Percentiles rank a stretch among this genome's conserved stretches.
These are phyloP conservation scores for Zizania latifolia DNA, from an alignment of 176 grass and related monocot species.

Conservation along the genomic window DNA sequence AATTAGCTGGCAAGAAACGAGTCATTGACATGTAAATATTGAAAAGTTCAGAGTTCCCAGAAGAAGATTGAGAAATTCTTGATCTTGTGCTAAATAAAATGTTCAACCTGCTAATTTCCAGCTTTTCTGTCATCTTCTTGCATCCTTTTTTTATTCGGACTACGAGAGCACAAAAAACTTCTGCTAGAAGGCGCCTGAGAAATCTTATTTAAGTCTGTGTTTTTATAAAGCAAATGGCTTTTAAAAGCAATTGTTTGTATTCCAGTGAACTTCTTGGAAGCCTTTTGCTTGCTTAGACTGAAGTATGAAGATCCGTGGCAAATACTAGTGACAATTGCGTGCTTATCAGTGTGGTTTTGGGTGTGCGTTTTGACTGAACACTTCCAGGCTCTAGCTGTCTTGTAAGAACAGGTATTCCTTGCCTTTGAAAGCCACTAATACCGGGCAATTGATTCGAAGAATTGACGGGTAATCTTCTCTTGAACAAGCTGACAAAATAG, in stretches of 20 bases:
- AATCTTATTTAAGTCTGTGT: background rate
- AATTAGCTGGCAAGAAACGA: background rate
- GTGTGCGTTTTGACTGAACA: background rate
- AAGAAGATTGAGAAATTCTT: background rate
- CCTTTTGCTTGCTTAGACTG: background rate
- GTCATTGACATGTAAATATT: background rate
- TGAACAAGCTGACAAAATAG: background rate
- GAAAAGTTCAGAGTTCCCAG: background rate
- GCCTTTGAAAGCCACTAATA: background rate
- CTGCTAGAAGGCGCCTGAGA: background rate
- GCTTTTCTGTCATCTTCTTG: slow-evolving; percentile 9
- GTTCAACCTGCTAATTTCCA: background rate
- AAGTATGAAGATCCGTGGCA: background rate
- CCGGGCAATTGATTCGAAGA: background rate
- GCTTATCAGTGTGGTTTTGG: background rate
- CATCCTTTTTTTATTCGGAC: background rate
- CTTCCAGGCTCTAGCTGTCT: background rate
- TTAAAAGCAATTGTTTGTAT: background rate
- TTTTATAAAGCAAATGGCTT: background rate
- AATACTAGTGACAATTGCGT: background rate
- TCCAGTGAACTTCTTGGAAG: background rate
- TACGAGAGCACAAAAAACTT: background rate
- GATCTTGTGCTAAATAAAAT: background rate
- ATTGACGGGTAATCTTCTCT: background rate
- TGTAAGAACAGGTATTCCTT: background rate